Percentiles rank a stretch among this genome's conserved stretches.
Evolutionary conservation across 2,329 filamentous ascomycete species (phyloP).

Genomic region (Colletotrichum sp.): DNA sequence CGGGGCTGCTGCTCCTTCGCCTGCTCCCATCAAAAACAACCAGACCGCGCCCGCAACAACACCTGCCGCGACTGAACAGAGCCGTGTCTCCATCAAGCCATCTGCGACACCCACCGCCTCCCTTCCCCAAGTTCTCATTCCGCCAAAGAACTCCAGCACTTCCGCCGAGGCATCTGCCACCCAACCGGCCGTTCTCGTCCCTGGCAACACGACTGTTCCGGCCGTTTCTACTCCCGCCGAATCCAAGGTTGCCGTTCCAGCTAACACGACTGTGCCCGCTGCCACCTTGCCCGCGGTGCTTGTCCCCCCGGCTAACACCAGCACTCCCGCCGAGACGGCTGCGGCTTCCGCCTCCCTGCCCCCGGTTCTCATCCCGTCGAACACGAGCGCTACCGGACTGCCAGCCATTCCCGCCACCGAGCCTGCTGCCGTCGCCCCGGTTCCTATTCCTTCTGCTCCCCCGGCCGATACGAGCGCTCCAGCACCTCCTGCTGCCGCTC

Average conservation of each 20-base stretch:
- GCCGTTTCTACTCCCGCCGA: neutral
- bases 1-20: neutral
- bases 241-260: neutral
- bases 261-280: neutral
- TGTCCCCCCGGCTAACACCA: neutral
- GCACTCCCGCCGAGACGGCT: neutral
- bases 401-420: neutral
- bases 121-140: neutral
- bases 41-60: neutral
- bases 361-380: neutral
- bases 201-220: neutral
- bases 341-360: neutral
- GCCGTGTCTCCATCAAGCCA: conserved; percentile 10
- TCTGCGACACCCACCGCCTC: conserved; percentile 1
- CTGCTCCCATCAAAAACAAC: neutral
- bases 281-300: neutral
- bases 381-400: neutral
- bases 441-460: neutral
- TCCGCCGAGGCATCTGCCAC: neutral
- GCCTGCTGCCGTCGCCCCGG: neutral
- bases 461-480: neutral
- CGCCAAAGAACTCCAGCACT: neutral
- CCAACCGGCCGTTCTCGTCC: neutral
- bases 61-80: neutral
- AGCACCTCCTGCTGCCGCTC: neutral